Evolutionary conservation across 1,284 basidiomycete genomes (phyloP).

Genomic region (Caloboletus firmus): DNA sequence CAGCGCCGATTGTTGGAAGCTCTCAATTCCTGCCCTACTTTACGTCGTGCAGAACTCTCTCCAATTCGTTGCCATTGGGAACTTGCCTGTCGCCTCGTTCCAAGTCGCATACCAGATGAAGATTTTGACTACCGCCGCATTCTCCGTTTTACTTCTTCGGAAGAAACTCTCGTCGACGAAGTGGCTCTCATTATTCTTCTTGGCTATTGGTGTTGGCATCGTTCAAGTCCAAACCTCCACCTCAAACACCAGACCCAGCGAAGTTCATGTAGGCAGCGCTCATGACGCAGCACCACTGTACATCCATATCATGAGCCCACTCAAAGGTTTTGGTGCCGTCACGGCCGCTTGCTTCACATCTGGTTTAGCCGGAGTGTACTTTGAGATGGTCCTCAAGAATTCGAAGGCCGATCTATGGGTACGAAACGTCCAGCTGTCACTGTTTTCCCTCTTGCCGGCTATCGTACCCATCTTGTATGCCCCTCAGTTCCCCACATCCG

Average conservation of each 20-base stretch:
- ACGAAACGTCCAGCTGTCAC: constrained; percentile 75
- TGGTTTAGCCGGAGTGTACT: constrained; percentile 81
- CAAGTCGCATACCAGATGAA: constrained; percentile 95
- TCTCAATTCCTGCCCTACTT: constrained; percentile 93
- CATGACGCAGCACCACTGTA: constrained; percentile 49
- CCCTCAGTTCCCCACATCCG: constrained; percentile 38
- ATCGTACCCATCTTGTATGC: constrained; percentile 65
- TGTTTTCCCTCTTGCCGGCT: constrained; percentile 77
- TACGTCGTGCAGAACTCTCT: constrained; percentile 96
- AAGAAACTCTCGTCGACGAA: constrained; percentile 71
- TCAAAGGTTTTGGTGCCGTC: constrained; percentile 67
- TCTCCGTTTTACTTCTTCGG: constrained; percentile 82
- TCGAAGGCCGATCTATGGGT: constrained; percentile 74
- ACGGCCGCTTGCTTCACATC: constrained; percentile 76
- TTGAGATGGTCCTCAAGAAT: constrained; percentile 79
- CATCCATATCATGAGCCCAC: constrained; percentile 58
- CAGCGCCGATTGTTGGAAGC: constrained; percentile 92
- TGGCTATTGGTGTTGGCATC: constrained; percentile 88
- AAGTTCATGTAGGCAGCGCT: constrained; percentile 50
- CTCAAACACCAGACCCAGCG: constrained; percentile 24
- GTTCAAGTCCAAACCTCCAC: constrained; percentile 78
- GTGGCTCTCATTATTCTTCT: constrained; percentile 82
- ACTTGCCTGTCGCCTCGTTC: constrained; percentile 90
- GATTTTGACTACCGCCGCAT: constrained; percentile 93
- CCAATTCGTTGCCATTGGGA: constrained; percentile 90